Base-by-base conservation (phyloP, 768 basidiomycete genomes). In the Gyrodon lividus region DNA sequence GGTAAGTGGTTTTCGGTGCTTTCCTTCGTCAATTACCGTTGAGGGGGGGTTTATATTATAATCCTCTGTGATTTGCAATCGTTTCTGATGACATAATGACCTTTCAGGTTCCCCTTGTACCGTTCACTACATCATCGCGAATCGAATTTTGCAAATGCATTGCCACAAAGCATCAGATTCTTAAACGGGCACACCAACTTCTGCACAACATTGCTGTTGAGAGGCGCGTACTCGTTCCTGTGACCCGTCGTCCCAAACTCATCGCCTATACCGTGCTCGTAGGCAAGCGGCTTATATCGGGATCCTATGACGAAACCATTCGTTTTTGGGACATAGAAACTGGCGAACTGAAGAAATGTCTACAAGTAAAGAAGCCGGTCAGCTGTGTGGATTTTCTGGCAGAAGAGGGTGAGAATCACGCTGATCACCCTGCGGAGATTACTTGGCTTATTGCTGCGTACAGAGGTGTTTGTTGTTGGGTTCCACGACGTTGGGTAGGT, bases 261-360 rank as follows among this genome's bases (percentile, higher is more conserved):
- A 58, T 23, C 48, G 13, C 2, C 1, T 1, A 14, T 33, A 1
- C n/a, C 41, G 22, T 41, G 6, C 30, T 38, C 35, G 44, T 50
- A 67, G 89, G 88, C 16, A 87, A 92, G 60, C 75, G 87, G 8
- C 74, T 96, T 37, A 91, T 96, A 57, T 92, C 88, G 57, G 93
- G 93, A 14, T 89, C 87, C 23, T 93, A 94, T 62, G 92, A 95
- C 50, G 92, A 93, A 67, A 92, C 89, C 1, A 94, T 96, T 54
- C 78, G 92, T 12, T 90, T 96, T 69, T 96, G 92, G 93, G 89
- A 94, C 64, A 78, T 96, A 19, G 77, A 76, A 47, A 80, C 77
- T 0, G 82, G 79, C 5, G 78, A 80, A 59, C 72, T 80, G 72
- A 85, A 86, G 70, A 89, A 87, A 60, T 90, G 87, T 58, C 63